phyloP scores from a whole-genome alignment of 1,139 yeast species.

The Blastobotrys niveus region DNA sequence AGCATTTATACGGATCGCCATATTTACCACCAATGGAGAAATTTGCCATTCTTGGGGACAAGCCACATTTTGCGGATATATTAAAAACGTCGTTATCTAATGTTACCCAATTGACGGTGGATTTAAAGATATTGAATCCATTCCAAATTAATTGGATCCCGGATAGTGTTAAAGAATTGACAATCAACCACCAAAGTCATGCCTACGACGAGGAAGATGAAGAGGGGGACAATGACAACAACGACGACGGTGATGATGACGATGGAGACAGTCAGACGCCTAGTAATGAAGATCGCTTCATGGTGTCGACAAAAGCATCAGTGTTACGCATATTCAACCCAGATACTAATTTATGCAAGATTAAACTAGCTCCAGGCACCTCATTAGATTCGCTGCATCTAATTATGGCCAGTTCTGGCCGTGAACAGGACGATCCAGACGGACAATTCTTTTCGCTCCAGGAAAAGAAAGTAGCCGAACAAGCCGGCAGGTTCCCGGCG shows the following conservation, averaged over 20 bases:
- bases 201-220: neutral
- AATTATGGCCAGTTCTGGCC: neutral
- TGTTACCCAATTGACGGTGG: neutral
- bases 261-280: neutral
- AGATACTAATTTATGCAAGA: neutral
- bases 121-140: constrained; percentile 1
- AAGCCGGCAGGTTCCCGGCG: constrained; percentile 1
- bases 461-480: constrained; percentile 4
- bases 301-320: no score
- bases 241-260: neutral
- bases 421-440: constrained; percentile 9
- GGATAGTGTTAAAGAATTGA: neutral
- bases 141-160: constrained; percentile 6
- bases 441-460: constrained; percentile 4
- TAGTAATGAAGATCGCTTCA: no score
- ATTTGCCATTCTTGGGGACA: neutral
- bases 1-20: constrained; percentile 4
- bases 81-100: neutral
- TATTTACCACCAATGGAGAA: neutral
- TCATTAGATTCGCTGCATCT: neutral
- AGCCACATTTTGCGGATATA: constrained; percentile 5
- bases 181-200: neutral
- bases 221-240: neutral
- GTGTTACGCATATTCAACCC: neutral
- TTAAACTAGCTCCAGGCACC: neutral